phyloP scores from a whole-genome alignment of 345 rosid genomes.

The Camelina hispida region DNA sequence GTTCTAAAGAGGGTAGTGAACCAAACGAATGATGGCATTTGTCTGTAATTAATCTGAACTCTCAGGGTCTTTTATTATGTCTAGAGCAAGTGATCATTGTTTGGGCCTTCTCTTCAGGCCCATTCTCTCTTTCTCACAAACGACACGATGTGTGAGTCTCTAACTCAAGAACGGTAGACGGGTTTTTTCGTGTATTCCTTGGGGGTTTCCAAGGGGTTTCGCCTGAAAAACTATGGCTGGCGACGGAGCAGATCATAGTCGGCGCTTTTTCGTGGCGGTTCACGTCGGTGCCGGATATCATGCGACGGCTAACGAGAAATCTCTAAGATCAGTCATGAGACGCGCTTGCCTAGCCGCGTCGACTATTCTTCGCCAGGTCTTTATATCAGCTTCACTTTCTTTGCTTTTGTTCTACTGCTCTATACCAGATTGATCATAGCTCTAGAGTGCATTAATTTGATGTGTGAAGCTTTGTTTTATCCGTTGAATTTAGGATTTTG shows the following conservation, averaged over 20 bases:
- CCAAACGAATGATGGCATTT: constrained; percentile 20
- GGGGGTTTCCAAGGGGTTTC: no score
- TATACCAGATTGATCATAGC: neutral
- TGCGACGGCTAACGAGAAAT: constrained; percentile 71
- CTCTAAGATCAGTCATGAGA: constrained; percentile 81
- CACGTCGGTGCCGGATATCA: constrained; percentile 98
- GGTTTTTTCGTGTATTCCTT: neutral
- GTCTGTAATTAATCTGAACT: constrained; percentile 17
- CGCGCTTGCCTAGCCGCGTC: constrained; percentile 93
- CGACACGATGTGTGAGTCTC: constrained; percentile 21
- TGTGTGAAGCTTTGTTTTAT: constrained; percentile 2
- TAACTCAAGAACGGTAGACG: neutral
- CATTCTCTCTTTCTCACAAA: neutral
- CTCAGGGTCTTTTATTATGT: constrained; percentile 21
- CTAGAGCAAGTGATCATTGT: neutral
- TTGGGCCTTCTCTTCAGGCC: constrained; percentile 12
- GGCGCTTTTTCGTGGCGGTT: constrained; percentile 87
- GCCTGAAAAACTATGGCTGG: constrained; percentile 29
- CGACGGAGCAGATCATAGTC: constrained; percentile 48
- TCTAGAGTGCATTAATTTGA: neutral
- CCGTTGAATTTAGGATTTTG: constrained; percentile 56
- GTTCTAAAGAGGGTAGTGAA: constrained; percentile 7
- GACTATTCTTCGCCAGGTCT: constrained; percentile 76
- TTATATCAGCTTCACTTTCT: neutral
- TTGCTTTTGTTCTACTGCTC: neutral